A percentile compares a stretch with the other conserved stretches of the same genome.
Conservation (phyloP, 331 rosid genomes). For the Telfairia occidentalis region DNA sequence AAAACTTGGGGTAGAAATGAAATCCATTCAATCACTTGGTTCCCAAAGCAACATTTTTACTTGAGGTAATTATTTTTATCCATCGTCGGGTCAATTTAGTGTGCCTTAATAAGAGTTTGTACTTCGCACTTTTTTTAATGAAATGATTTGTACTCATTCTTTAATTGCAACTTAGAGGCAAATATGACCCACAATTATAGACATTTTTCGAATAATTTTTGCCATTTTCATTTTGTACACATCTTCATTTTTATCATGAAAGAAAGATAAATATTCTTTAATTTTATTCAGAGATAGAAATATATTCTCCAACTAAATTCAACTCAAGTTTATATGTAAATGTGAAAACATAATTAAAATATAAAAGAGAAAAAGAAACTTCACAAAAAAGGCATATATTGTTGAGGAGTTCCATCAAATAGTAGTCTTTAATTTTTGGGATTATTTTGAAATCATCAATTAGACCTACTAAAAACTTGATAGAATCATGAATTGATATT, state of each 20-base stretch:
- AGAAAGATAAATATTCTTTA: neutral
- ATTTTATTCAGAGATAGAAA: neutral
- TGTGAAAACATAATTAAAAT: neutral
- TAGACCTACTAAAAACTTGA: neutral
- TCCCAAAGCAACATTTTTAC: neutral
- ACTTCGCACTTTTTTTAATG: neutral
- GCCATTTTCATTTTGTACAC: conserved; percentile 1
- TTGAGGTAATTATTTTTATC: neutral
- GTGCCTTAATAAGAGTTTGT: neutral
- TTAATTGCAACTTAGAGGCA: neutral
- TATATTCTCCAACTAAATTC: neutral
- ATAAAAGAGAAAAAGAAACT: neutral
- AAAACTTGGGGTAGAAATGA: neutral
- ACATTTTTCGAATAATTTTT: neutral
- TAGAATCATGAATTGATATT: neutral
- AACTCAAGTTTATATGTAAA: neutral
- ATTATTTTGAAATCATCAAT: neutral
- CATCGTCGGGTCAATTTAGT: neutral
- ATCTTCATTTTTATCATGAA: neutral
- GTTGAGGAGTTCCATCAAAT: neutral
- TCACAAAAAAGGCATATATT: neutral
- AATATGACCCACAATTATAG: conserved; percentile 5
- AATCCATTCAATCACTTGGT: neutral
- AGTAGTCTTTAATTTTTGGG: neutral
- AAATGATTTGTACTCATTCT: neutral